Conservation (phyloP, 164 flowering plant genomes). For the Aristolochia californica region DNA sequence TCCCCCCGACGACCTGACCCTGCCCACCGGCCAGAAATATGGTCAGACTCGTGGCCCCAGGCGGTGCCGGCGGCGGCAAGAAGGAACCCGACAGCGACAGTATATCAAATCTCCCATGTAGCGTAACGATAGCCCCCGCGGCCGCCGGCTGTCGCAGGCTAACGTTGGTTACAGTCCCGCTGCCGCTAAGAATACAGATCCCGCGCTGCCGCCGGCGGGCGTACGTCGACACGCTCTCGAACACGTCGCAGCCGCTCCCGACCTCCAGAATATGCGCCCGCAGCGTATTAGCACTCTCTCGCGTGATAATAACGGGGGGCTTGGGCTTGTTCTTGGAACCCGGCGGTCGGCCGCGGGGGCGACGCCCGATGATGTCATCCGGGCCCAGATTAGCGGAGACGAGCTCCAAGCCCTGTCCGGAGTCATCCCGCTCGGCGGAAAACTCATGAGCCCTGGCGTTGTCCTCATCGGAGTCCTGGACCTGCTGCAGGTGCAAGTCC, state of each 20-base stretch:
- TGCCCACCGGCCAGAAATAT: slow-evolving; percentile 35
- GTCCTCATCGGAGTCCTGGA: slow-evolving; percentile 19
- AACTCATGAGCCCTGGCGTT: too few species aligned
- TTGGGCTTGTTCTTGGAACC: slow-evolving; percentile 43
- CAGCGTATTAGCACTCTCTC: slow-evolving; percentile 35
- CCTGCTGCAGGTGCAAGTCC: slow-evolving; percentile 25
- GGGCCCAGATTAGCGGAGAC: slow-evolving; percentile 2
- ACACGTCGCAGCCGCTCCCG: slow-evolving; percentile 28
- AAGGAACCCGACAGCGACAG: slow-evolving; percentile 35
- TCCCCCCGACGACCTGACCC: slow-evolving; percentile 42
- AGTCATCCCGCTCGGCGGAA: too few species aligned
- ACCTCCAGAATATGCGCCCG: slow-evolving; percentile 34
- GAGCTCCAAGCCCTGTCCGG: slow-evolving; percentile 14
- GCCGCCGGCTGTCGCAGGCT: slow-evolving; percentile 32
- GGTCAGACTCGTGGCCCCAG: slow-evolving; percentile 32
- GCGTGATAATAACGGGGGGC: slow-evolving; percentile 34
- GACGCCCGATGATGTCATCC: slow-evolving; percentile 15
- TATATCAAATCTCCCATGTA: slow-evolving; percentile 38
- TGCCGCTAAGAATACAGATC: slow-evolving; percentile 30
- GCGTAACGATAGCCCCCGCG: slow-evolving; percentile 23
- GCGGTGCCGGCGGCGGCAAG: slow-evolving; percentile 38
- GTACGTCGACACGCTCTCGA: slow-evolving; percentile 23
- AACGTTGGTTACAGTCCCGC: slow-evolving; percentile 32
- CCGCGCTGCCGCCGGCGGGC: slow-evolving; percentile 34
- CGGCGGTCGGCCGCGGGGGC: slow-evolving; percentile 32